phyloP scores from a whole-genome alignment of 2,329 filamentous ascomycete genomes.

The Graphiopsis chlorocephala region DNA sequence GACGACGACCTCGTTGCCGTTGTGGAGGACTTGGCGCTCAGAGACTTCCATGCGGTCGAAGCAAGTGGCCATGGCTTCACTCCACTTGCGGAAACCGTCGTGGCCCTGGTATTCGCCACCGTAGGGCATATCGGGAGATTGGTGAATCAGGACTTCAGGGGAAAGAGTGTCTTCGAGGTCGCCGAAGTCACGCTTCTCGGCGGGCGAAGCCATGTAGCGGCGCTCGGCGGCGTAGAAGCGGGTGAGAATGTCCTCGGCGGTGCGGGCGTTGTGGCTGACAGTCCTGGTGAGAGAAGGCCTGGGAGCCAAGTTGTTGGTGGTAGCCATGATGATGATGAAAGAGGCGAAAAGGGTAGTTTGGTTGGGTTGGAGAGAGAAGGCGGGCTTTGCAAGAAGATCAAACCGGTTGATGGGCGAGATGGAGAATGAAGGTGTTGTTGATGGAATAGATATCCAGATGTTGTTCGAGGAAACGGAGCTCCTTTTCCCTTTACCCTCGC shows the following conservation, averaged over 20 bases:
- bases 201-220: constrained; percentile 34
- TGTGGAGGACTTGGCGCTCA: constrained; percentile 35
- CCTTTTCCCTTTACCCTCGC: constrained; percentile 3
- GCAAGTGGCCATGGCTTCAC: constrained; percentile 31
- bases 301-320: constrained; percentile 10
- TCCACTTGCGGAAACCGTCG: constrained; percentile 35
- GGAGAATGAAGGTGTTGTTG: background rate
- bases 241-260: constrained; percentile 28
- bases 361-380: background rate
- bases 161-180: constrained; percentile 32
- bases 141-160: constrained; percentile 28
- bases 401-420: background rate
- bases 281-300: constrained; percentile 3
- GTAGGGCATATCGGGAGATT: constrained; percentile 37
- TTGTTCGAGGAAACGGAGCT: background rate
- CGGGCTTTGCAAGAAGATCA: background rate
- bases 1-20: constrained; percentile 31
- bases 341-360: background rate
- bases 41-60: constrained; percentile 32
- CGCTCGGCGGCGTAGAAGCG: constrained; percentile 38
- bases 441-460: background rate
- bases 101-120: constrained; percentile 34
- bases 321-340: constrained; percentile 5
- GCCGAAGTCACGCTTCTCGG: constrained; percentile 33
- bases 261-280: constrained; percentile 12